Evolutionary conservation across 192 early-diverging fungal species (phyloP).

Genomic region (Gryganskiella cystojenkinii): DNA sequence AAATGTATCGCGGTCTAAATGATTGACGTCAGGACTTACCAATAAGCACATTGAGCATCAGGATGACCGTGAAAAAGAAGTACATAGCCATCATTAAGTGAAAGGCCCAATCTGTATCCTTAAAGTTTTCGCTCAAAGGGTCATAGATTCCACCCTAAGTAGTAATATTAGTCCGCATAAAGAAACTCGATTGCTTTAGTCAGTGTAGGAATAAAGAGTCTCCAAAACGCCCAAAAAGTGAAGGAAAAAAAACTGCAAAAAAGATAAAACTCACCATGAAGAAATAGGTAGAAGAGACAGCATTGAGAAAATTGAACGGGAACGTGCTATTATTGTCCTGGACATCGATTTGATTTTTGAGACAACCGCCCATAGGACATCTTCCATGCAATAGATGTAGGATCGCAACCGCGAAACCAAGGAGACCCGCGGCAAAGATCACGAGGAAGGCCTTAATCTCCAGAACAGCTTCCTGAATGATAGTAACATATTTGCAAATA

Average conservation of each 20-base stretch:
- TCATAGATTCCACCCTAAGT: slow-evolving; percentile 22
- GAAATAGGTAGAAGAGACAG: background rate
- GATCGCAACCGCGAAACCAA: slow-evolving; percentile 6
- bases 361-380: too few species aligned
- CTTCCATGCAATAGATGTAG: slow-evolving; percentile 3
- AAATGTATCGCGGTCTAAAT: too few species aligned
- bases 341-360: background rate
- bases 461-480: slow-evolving; percentile 10
- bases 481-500: slow-evolving; percentile 14
- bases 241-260: too few species aligned
- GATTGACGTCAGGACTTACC: slow-evolving; percentile 9
- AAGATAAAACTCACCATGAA: slow-evolving; percentile 12
- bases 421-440: slow-evolving; percentile 8
- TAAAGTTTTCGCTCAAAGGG: slow-evolving; percentile 5
- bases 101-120: slow-evolving; percentile 10
- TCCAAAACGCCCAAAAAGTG: too few species aligned
- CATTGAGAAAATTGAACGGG: background rate
- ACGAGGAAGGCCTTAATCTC: slow-evolving; percentile 12
- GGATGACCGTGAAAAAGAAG: slow-evolving; percentile 34
- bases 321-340: background rate
- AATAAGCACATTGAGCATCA: slow-evolving; percentile 40
- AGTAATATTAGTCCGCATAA: too few species aligned
- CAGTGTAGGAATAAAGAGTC: too few species aligned
- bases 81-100: slow-evolving; percentile 23
- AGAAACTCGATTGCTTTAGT: too few species aligned